These are phyloP conservation scores for Paracoccidioides lutzii DNA, from an alignment of 2,329 filamentous ascomycete genomes.

Conservation along the genomic window DNA sequence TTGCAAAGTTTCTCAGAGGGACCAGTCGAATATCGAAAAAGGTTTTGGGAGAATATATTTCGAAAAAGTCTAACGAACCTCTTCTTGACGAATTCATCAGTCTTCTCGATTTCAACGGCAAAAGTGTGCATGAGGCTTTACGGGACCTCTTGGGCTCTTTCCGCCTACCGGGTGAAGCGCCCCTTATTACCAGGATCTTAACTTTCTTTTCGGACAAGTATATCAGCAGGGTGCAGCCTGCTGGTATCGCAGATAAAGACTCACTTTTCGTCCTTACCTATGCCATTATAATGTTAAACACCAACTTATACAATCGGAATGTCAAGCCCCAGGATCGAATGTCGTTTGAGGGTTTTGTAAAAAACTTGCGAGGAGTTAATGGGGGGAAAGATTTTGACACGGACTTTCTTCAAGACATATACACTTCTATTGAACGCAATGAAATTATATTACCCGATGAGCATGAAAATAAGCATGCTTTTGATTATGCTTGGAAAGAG, in stretches of 20 bases:
- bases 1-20: conserved; percentile 77
- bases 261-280: conserved; percentile 84
- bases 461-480: conserved; percentile 91
- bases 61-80: conserved; percentile 78
- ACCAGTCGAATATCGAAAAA: conserved; percentile 84
- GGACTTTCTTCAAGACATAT: conserved; percentile 76
- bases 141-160: conserved; percentile 81
- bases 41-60: conserved; percentile 79
- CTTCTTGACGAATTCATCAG: conserved; percentile 74
- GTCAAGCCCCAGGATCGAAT: conserved; percentile 64
- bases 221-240: conserved; percentile 53
- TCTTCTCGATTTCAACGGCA: conserved; percentile 75
- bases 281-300: conserved; percentile 95
- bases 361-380: conserved; percentile 85
- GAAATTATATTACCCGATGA: conserved; percentile 97
- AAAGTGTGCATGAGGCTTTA: conserved; percentile 81
- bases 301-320: conserved; percentile 92
- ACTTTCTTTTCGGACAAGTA: conserved; percentile 80
- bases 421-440: conserved; percentile 76
- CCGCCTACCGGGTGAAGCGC: conserved; percentile 82
- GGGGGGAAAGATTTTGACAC: conserved; percentile 68
- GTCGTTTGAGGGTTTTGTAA: conserved; percentile 68
- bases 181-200: conserved; percentile 85
- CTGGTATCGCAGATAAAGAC: conserved; percentile 72
- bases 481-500: conserved; percentile 97